Conservation (phyloP, 495 filamentous ascomycete species). For the Tuber magnatum region DNA sequence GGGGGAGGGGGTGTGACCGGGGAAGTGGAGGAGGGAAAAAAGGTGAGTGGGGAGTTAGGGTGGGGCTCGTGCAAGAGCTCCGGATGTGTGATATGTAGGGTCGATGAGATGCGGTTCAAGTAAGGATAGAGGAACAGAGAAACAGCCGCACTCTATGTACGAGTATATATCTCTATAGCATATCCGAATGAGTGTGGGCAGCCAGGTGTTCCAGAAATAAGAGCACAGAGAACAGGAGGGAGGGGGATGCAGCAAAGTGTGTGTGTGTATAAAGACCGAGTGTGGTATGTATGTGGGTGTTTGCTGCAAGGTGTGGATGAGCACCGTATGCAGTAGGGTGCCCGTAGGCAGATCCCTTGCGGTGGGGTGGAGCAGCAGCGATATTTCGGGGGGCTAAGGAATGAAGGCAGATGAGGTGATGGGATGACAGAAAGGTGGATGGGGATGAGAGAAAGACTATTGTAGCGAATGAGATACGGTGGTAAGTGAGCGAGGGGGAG, state of each 20-base stretch:
- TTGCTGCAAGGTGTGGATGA: background rate
- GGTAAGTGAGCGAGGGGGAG: background rate
- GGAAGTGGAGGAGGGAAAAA: slow-evolving; percentile 8
- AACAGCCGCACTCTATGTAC: background rate
- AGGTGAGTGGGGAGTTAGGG: slow-evolving; percentile 18
- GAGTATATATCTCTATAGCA: background rate
- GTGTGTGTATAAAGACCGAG: background rate
- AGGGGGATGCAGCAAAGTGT: background rate
- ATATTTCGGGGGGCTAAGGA: background rate
- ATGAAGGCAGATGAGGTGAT: background rate
- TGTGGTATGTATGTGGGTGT: background rate
- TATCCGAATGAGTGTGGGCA: background rate
- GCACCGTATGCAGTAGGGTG: background rate
- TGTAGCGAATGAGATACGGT: background rate
- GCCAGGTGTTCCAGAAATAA: background rate
- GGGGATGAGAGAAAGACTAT: background rate
- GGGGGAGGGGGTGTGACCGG: background rate
- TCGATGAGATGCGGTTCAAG: background rate
- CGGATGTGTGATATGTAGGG: background rate
- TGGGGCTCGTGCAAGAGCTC: slow-evolving; percentile 9
- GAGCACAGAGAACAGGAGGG: background rate
- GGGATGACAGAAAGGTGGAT: background rate
- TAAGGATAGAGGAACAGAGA: background rate
- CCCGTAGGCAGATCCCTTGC: background rate
- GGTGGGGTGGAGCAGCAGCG: background rate